These are phyloP conservation scores for Trypanosomatidae sp. DNA, from an alignment of 208 protist genomes.

Conservation along the genomic window DNA sequence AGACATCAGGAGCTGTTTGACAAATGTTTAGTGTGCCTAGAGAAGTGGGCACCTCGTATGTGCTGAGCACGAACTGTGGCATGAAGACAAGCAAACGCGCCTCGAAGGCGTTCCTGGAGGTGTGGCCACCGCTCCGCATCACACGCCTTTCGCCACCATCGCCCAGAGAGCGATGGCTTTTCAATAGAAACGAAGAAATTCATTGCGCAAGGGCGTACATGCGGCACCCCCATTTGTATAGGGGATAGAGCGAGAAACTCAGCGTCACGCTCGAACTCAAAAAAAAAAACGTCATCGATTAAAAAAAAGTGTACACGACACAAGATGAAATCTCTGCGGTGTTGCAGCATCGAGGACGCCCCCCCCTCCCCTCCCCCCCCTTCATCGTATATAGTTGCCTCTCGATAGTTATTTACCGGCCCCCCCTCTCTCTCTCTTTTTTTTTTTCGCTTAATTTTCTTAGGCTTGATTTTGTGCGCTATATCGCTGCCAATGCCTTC, in stretches of 20 bases:
- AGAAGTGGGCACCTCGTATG: background rate
- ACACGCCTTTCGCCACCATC: background rate
- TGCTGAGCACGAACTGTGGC: background rate
- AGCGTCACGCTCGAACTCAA: background rate
- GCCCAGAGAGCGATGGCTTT: background rate
- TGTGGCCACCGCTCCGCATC: background rate
- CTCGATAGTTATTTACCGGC: background rate
- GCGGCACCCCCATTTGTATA: background rate
- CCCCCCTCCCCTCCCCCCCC: background rate
- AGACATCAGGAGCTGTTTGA: background rate
- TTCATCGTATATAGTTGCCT: background rate
- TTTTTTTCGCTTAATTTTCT: background rate
- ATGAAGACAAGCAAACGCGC: background rate
- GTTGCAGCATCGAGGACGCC: background rate
- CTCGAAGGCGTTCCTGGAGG: background rate
- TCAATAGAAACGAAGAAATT: background rate
- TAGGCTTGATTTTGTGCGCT: background rate
- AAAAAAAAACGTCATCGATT: background rate
- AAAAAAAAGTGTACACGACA: background rate
- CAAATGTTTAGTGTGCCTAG: background rate
- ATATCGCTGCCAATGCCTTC: background rate
- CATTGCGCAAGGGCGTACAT: background rate
- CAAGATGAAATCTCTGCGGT: background rate
- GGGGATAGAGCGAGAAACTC: background rate
- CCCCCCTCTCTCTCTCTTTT: background rate